Evolutionary conservation across 2,329 filamentous ascomycete genomes (phyloP).

Genomic region (Meredithiella fracta): DNA sequence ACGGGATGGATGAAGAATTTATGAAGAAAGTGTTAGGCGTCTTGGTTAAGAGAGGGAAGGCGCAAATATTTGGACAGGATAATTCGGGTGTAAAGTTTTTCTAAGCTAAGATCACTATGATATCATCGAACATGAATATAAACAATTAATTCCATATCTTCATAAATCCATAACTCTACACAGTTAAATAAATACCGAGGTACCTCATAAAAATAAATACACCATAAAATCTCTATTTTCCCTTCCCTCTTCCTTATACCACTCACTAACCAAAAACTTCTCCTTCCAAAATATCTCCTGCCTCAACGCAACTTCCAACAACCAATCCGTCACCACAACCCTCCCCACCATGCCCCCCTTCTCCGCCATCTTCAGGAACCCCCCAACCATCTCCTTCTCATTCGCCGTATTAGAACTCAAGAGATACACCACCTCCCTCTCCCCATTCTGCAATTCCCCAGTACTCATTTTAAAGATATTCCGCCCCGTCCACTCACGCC

Average conservation of each 20-base stretch:
- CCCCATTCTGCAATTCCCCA: constrained; percentile 35
- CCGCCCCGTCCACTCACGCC: constrained; percentile 60
- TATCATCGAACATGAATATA: background rate
- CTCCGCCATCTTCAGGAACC: constrained; percentile 63
- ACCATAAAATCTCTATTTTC: background rate
- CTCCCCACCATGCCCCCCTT: constrained; percentile 64
- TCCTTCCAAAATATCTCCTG: constrained; percentile 59
- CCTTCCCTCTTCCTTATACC: constrained; percentile 4
- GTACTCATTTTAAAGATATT: constrained; percentile 48
- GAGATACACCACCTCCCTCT: constrained; percentile 62
- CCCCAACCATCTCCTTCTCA: constrained; percentile 61
- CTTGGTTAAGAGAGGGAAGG: constrained; percentile 77
- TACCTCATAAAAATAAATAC: too few species aligned
- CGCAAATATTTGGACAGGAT: constrained; percentile 81
- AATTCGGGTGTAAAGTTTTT: constrained; percentile 95
- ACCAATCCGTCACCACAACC: constrained; percentile 75
- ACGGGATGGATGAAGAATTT: constrained; percentile 72
- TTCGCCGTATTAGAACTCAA: constrained; percentile 50
- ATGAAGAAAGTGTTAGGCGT: constrained; percentile 64
- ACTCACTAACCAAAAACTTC: constrained; percentile 36
- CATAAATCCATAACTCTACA: background rate
- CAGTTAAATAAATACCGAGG: too few species aligned
- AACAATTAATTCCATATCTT: background rate
- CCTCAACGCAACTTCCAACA: constrained; percentile 76
- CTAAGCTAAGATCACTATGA: constrained; percentile 33